Evolutionary conservation across 306 rosid species (phyloP).

Genomic region (Quercus parvula): DNA sequence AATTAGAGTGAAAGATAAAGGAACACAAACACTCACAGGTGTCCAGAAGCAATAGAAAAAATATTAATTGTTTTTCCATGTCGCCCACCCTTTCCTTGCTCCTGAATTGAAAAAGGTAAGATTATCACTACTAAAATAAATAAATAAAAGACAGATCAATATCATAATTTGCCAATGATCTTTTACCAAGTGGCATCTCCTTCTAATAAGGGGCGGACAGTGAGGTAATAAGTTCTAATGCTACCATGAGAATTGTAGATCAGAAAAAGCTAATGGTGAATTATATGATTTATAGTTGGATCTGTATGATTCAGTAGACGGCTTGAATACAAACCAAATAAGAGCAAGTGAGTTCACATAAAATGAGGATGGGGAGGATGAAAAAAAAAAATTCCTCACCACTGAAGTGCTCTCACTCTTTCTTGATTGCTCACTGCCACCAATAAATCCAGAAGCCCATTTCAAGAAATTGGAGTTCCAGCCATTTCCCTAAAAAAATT

Average conservation of each 20-base stretch:
- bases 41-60: conserved; percentile 97
- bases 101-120: conserved; percentile 39
- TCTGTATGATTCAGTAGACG: background rate
- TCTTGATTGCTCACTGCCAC: conserved; percentile 59
- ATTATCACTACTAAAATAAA: background rate
- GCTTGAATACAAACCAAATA: conserved; percentile 4
- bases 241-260: background rate
- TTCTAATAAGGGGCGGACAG: too few relatives aligned
- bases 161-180: background rate
- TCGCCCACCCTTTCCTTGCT: conserved; percentile 58
- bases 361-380: conserved; percentile 8
- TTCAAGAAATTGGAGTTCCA: conserved; percentile 87
- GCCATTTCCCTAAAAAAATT: conserved; percentile 52
- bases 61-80: conserved; percentile 84
- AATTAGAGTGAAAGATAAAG: conserved; percentile 18
- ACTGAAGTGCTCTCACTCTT: conserved; percentile 43
- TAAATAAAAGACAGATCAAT: background rate
- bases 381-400: conserved; percentile 39
- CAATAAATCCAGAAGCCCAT: conserved; percentile 94
- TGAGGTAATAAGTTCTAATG: background rate
- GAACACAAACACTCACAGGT: conserved; percentile 68
- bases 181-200: background rate
- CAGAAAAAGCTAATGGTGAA: background rate
- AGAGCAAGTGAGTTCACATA: conserved; percentile 12
- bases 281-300: background rate